These are phyloP conservation scores for Candida vaughaniae DNA, from an alignment of 805 yeast genomes.

Conservation along the genomic window DNA sequence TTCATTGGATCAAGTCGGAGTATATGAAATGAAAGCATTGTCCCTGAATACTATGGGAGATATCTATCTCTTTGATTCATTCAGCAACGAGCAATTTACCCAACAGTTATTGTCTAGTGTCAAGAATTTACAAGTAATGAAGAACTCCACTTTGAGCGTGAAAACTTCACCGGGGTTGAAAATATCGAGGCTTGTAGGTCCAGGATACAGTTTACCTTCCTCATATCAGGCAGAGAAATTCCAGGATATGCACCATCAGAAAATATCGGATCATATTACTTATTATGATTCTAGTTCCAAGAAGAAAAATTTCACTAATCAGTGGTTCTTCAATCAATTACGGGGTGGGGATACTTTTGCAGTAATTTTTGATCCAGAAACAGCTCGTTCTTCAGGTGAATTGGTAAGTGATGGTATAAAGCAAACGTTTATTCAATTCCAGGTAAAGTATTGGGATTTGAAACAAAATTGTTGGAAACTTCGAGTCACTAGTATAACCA, in stretches of 20 bases:
- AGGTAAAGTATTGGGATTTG: constrained; percentile 27
- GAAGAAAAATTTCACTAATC: constrained; percentile 36
- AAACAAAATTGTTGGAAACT: constrained; percentile 19
- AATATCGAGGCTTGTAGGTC: constrained; percentile 30
- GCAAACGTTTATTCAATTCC: constrained; percentile 33
- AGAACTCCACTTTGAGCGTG: constrained; percentile 20
- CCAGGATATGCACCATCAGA: constrained; percentile 22
- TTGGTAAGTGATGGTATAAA: constrained; percentile 16
- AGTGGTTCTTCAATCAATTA: constrained; percentile 32
- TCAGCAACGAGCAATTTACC: constrained; percentile 18
- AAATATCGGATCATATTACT: constrained; percentile 33
- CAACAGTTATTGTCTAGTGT: constrained; percentile 2
- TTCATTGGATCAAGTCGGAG: constrained; percentile 41
- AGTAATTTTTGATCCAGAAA: constrained; percentile 33
- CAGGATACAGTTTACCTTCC: constrained; percentile 34
- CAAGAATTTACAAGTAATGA: background rate
- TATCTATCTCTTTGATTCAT: constrained; percentile 29
- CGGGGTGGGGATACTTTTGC: constrained; percentile 22
- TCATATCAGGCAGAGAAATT: constrained; percentile 24
- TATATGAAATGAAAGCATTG: constrained; percentile 41
- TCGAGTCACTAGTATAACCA: constrained; percentile 29
- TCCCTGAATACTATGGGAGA: constrained; percentile 33
- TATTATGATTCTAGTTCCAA: constrained; percentile 31
- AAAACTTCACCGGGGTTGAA: constrained; percentile 32
- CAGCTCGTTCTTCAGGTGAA: constrained; percentile 21